phyloP scores from a whole-genome alignment of 208 protist genomes.

The Crithidia mellificae region DNA sequence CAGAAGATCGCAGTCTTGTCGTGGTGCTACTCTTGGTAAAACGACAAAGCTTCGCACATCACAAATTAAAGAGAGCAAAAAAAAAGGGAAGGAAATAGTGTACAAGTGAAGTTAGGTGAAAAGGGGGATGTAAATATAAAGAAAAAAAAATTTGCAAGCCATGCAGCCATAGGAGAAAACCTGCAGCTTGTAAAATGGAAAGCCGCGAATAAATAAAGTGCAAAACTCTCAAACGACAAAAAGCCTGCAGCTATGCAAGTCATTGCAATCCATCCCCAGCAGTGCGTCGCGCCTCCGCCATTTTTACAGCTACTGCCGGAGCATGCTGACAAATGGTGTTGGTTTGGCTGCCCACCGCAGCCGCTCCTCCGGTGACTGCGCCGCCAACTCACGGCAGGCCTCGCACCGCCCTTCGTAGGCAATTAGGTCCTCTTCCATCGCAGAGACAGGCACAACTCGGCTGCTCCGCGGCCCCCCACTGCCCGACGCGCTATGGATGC shows the following conservation, averaged over 20 bases:
- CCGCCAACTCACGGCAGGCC: constrained; percentile 17
- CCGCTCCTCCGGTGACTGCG: constrained; percentile 9
- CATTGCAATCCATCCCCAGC: too few species aligned
- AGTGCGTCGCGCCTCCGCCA: not conserved
- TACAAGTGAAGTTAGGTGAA: too few species aligned
- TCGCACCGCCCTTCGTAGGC: constrained; percentile 1
- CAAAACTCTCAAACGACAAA: too few species aligned
- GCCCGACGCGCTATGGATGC: constrained; percentile 3
- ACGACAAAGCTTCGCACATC: too few species aligned
- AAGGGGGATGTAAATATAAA: too few species aligned
- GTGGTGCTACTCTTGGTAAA: too few species aligned
- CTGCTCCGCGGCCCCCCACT: not conserved
- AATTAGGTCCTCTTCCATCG: not conserved
- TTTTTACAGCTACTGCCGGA: constrained; percentile 10
- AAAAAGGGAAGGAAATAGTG: not conserved
- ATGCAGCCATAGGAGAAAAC: not conserved
- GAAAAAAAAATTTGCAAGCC: too few species aligned
- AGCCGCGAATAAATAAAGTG: too few species aligned
- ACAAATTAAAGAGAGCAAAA: constrained; percentile 12
- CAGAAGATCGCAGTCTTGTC: too few species aligned
- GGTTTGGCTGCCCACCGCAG: constrained; percentile 8
- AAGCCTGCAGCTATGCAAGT: too few species aligned
- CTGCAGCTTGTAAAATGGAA: too few species aligned
- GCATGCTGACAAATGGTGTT: not conserved
- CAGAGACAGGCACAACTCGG: not conserved